phyloP scores from a whole-genome alignment of 352 stramenopile genomes.

The Pythium diclinum region DNA sequence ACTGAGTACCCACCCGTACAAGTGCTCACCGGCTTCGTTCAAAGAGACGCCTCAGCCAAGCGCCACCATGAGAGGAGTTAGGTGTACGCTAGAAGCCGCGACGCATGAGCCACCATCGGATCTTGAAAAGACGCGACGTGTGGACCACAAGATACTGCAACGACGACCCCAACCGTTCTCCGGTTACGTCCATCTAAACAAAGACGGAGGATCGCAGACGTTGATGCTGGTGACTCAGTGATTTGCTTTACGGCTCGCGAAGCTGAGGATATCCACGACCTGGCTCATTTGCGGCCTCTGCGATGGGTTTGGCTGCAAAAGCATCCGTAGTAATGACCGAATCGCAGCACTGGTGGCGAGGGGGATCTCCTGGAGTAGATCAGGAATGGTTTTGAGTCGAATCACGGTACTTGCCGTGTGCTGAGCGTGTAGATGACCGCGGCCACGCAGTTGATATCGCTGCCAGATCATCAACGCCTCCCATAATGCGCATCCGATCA shows the following conservation, averaged over 20 bases:
- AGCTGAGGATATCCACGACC: conserved; percentile 53
- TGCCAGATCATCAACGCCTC: conserved; percentile 61
- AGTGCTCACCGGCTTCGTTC: background rate
- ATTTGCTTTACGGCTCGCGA: conserved; percentile 25
- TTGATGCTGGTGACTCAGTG: background rate
- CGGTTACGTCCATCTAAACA: background rate
- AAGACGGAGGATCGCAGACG: background rate
- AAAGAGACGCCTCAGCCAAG: conserved; percentile 1
- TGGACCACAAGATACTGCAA: conserved; percentile 25
- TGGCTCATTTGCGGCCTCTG: conserved; percentile 60
- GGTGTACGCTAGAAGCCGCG: conserved; percentile 18
- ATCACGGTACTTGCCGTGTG: conserved; percentile 14
- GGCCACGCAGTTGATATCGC: conserved; percentile 27
- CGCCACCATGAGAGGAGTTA: background rate
- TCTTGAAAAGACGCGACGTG: conserved; percentile 28
- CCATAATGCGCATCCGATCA: conserved; percentile 57
- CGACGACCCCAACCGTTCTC: background rate
- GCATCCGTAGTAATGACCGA: conserved; percentile 58
- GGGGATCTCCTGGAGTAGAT: conserved; percentile 48
- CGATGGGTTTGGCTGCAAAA: conserved; percentile 53
- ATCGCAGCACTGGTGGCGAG: conserved; percentile 39
- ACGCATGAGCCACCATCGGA: conserved; percentile 18
- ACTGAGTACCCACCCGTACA: background rate
- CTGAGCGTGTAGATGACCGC: background rate
- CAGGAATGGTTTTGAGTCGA: conserved; percentile 38